Conservation (phyloP, 805 yeast species). For the Kodamaea restingae region DNA sequence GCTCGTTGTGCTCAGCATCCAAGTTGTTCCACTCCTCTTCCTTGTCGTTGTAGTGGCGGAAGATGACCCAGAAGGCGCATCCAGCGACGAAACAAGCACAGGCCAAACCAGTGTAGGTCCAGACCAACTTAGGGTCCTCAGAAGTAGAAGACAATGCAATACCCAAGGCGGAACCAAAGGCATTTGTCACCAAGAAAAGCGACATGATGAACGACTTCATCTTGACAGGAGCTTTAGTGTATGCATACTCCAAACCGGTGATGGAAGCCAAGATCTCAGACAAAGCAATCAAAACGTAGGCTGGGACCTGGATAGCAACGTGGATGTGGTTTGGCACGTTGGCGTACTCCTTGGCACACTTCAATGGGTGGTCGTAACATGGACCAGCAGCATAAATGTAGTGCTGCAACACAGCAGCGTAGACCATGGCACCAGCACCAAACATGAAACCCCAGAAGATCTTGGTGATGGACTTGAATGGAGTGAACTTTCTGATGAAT, state of each 20-base stretch:
- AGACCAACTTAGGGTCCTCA: conserved; percentile 63
- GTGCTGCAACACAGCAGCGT: conserved; percentile 73
- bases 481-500: conserved; percentile 42
- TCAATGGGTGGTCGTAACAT: conserved; percentile 60
- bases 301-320: conserved; percentile 69
- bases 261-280: conserved; percentile 78
- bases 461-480: conserved; percentile 67
- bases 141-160: conserved; percentile 67
- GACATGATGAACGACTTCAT: conserved; percentile 67
- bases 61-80: conserved; percentile 54
- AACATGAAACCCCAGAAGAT: conserved; percentile 67
- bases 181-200: conserved; percentile 63
- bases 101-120: conserved; percentile 66
- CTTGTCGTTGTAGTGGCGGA: conserved; percentile 49
- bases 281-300: conserved; percentile 67
- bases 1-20: conserved; percentile 28
- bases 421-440: conserved; percentile 63
- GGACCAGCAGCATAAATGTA: conserved; percentile 68
- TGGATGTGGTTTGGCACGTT: conserved; percentile 53
- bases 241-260: conserved; percentile 82
- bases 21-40: conserved; percentile 58
- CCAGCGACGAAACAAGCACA: conserved; percentile 59
- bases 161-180: conserved; percentile 76
- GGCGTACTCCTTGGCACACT: conserved; percentile 41
- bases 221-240: conserved; percentile 71